Percentiles rank a stretch among this genome's conserved stretches.
Conservation (phyloP, 106 monocot species). For the Iris macrosiphon region DNA sequence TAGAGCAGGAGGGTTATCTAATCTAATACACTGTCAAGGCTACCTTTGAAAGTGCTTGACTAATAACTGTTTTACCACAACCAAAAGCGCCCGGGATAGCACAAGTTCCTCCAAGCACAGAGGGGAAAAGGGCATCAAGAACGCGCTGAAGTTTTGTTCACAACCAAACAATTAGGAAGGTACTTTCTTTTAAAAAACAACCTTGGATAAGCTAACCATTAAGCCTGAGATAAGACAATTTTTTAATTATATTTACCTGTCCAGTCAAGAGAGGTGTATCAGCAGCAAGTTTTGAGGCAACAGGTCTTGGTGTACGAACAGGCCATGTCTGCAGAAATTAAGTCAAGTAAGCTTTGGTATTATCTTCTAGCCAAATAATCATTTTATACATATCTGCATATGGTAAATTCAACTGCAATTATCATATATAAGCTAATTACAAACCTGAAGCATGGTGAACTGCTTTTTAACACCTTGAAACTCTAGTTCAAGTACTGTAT, state of each 20-base stretch:
- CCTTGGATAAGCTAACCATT: not conserved
- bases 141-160: slow-evolving; percentile 56
- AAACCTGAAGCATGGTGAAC: slow-evolving; percentile 96
- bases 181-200: not conserved
- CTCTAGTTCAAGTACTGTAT: slow-evolving; percentile 95
- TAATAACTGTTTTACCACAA: slow-evolving; percentile 99
- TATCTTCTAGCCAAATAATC: not conserved
- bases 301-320: slow-evolving; percentile 93
- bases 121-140: slow-evolving; percentile 97
- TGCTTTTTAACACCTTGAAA: slow-evolving; percentile 93
- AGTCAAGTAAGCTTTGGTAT: not conserved
- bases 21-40: not conserved
- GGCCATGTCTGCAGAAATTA: slow-evolving; percentile 74
- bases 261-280: slow-evolving; percentile 99
- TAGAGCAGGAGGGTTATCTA: not conserved
- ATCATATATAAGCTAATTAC: not conserved
- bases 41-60: slow-evolving; percentile 99
- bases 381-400: not conserved
- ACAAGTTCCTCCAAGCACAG: slow-evolving; percentile 99
- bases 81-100: slow-evolving; percentile 99
- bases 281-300: slow-evolving; percentile 90
- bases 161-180: not conserved
- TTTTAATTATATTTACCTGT: slow-evolving; percentile 43
- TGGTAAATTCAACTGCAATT: not conserved
- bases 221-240: not conserved